phyloP scores from a whole-genome alignment of 768 basidiomycete species.

The Agrocybe pediades region DNA sequence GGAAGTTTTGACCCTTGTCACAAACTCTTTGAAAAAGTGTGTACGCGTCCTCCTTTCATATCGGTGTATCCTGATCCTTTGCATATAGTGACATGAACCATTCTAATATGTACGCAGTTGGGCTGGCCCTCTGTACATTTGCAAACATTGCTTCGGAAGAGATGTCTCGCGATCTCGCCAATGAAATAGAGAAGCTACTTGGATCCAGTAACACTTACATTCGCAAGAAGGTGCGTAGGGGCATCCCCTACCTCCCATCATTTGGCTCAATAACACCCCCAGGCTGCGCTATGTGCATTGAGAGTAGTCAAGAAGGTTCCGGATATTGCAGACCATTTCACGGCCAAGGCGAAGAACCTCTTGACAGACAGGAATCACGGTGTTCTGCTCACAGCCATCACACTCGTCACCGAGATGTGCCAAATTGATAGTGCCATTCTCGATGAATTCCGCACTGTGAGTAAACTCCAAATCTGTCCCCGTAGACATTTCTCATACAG shows the following conservation, averaged over 20 bases:
- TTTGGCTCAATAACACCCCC: constrained; percentile 8
- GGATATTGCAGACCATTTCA: constrained; percentile 92
- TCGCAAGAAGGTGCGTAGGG: constrained; percentile 85
- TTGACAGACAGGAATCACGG: constrained; percentile 97
- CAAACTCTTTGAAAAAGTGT: constrained; percentile 98
- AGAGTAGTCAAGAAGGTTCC: constrained; percentile 96
- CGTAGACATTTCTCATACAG: constrained; percentile 7
- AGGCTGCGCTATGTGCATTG: constrained; percentile 96
- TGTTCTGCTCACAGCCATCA: constrained; percentile 91
- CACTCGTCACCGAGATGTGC: constrained; percentile 95
- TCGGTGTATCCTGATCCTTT: constrained; percentile 2
- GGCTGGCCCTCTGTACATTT: constrained; percentile 95
- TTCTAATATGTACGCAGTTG: constrained; percentile 98
- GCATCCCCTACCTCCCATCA: background rate
- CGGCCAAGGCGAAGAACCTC: constrained; percentile 83
- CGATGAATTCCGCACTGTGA: constrained; percentile 88
- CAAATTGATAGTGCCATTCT: constrained; percentile 70
- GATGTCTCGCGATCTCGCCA: constrained; percentile 97
- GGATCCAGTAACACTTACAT: constrained; percentile 99
- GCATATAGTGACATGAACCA: constrained; percentile 94
- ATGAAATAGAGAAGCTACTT: constrained; percentile 96
- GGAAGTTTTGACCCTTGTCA: constrained; percentile 95
- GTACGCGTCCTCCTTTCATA: background rate
- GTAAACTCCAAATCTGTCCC: too few species aligned
- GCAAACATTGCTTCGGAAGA: constrained; percentile 99